Base-by-base conservation (phyloP, 495 filamentous ascomycete species). In the Penicillium maclennaniae region DNA sequence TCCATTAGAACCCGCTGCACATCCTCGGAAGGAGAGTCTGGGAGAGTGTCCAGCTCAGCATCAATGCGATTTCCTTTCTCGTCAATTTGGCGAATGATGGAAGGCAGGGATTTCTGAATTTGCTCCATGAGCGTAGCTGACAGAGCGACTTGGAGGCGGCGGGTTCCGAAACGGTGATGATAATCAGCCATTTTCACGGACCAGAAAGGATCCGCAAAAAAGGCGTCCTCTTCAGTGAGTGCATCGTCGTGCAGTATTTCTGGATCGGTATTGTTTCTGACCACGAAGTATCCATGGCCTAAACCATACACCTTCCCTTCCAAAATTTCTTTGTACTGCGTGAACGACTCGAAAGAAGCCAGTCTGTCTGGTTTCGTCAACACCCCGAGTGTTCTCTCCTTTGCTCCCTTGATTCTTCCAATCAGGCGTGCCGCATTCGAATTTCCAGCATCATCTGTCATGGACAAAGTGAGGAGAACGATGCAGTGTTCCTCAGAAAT, bases 281-380 rank as follows among this genome's bases (percentile, higher is more conserved):
- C 77, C 23, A 88, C 80, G 48, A 81, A 87, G 49, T 86, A 88
- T 0, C 83, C 83, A 36, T 86, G 75, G 0, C 86, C 86, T 0
- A 87, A 76, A 0, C 51, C 36, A 49, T 86, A 84, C 6, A 68
- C 68, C 4, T 68, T 36, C 0, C 83, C 83, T 0, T 69, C 65
- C 12, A 93, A 67, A 42, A 88, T 84, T 0, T 75, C 64, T 0
- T 78, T 50, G 80, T 86, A 88, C 19, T 82, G 79, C 0, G 60
- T 47, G 25, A 82, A 64, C 0, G 62, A 63, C n/a, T 79, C 73
- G 0, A 69, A 72, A 0, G 54, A 45, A 1, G 81, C 76, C 0
- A 89, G 57, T 0, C 83, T 74, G 58, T 96, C 90, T 0, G 90
- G 88, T 60, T 92, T 96, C 0, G 89, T 95, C 41, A 92, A 74